These are phyloP conservation scores for Lachancea meyersii DNA, from an alignment of 805 yeast species.

Conservation along the genomic window DNA sequence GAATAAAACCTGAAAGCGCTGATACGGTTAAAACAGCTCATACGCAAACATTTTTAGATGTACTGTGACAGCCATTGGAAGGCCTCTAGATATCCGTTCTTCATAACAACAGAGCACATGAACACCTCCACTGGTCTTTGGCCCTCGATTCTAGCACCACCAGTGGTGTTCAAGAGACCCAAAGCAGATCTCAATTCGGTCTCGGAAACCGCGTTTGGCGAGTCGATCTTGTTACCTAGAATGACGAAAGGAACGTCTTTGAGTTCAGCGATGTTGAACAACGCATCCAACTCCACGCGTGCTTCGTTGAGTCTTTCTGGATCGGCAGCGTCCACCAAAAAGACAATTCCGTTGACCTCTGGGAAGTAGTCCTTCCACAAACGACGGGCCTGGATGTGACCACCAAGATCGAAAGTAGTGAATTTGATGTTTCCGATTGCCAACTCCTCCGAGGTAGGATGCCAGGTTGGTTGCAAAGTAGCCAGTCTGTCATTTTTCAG, in stretches of 20 bases:
- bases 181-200: slow-evolving; percentile 87
- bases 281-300: slow-evolving; percentile 87
- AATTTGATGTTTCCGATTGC: slow-evolving; percentile 94
- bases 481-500: slow-evolving; percentile 94
- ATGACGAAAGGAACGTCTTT: slow-evolving; percentile 84
- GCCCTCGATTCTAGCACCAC: slow-evolving; percentile 64
- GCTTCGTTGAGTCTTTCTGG: slow-evolving; percentile 93
- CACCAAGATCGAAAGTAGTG: slow-evolving; percentile 98
- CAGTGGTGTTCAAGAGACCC: slow-evolving; percentile 84
- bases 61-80: slow-evolving; percentile 97
- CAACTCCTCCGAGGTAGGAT: slow-evolving; percentile 97
- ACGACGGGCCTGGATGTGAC: slow-evolving; percentile 98
- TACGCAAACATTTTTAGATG: slow-evolving; percentile 41
- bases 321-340: slow-evolving; percentile 95
- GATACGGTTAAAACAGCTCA: not conserved
- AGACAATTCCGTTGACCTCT: slow-evolving; percentile 96
- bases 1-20: not conserved
- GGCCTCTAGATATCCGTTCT: slow-evolving; percentile 98
- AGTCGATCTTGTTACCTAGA: slow-evolving; percentile 94
- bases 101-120: slow-evolving; percentile 98
- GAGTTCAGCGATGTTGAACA: slow-evolving; percentile 89
- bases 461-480: slow-evolving; percentile 94
- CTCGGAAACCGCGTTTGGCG: slow-evolving; percentile 90
- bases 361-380: slow-evolving; percentile 99
- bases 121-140: slow-evolving; percentile 91